Evolutionary conservation across 1,284 basidiomycete species (phyloP).

Genomic region (Fomitopsis betulina): DNA sequence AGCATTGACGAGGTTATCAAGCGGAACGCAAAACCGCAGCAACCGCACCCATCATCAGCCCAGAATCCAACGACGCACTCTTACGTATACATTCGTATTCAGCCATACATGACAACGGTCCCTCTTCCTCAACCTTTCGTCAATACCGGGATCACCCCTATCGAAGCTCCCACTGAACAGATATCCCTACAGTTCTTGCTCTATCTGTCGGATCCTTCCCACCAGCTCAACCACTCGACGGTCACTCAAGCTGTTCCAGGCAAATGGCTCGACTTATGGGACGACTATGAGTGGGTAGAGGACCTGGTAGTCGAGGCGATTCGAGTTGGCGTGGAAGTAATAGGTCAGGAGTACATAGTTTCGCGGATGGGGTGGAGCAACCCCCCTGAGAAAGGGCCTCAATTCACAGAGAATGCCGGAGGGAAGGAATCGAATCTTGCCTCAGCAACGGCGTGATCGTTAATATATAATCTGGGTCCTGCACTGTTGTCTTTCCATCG

Average conservation of each 20-base stretch:
- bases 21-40: slow-evolving; percentile 41
- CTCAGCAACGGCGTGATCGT: not conserved
- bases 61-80: slow-evolving; percentile 83
- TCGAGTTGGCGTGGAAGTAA: slow-evolving; percentile 75
- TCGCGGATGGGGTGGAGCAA: slow-evolving; percentile 74
- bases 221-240: slow-evolving; percentile 73
- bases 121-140: slow-evolving; percentile 31
- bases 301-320: slow-evolving; percentile 85
- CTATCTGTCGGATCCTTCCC: slow-evolving; percentile 77
- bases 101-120: slow-evolving; percentile 73
- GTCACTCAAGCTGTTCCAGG: slow-evolving; percentile 78
- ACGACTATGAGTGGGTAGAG: slow-evolving; percentile 94
- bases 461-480: too few species aligned
- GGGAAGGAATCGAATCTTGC: slow-evolving; percentile 11
- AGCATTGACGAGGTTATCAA: slow-evolving; percentile 77
- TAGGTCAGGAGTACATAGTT: slow-evolving; percentile 86
- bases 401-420: slow-evolving; percentile 11
- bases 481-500: too few species aligned
- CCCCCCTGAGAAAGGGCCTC: slow-evolving; percentile 17
- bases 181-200: slow-evolving; percentile 83
- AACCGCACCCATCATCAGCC: slow-evolving; percentile 35
- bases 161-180: slow-evolving; percentile 21
- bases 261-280: slow-evolving; percentile 84
- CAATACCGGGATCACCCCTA: slow-evolving; percentile 15
- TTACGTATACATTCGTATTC: slow-evolving; percentile 90